A percentile compares a stretch with the other conserved stretches of the same genome.
Evolutionary conservation across 139 green algal species (phyloP).

Genomic region (Picochlorum sp.): DNA sequence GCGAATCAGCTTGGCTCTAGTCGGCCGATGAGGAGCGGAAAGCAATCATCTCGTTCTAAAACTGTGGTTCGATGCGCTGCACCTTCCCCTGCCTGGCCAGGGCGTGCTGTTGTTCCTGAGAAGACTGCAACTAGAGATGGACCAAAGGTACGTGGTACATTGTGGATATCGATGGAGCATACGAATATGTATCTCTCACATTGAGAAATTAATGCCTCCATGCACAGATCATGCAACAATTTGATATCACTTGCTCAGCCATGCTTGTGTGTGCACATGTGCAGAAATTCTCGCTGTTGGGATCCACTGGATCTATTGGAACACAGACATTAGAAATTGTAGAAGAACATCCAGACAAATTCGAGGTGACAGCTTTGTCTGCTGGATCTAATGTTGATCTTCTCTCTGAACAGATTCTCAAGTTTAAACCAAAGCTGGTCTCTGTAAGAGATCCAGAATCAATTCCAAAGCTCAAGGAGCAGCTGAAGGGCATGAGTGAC

Average conservation of each 20-base stretch:
- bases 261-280: background rate
- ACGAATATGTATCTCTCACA: background rate
- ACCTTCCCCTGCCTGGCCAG: slow-evolving; percentile 51
- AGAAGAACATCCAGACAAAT: slow-evolving; percentile 86
- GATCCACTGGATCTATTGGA: slow-evolving; percentile 93
- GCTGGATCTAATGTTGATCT: slow-evolving; percentile 90
- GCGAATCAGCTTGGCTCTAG: too few species aligned
- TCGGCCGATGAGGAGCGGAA: too few species aligned
- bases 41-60: too few species aligned
- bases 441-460: slow-evolving; percentile 52
- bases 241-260: too few species aligned
- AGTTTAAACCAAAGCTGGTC: slow-evolving; percentile 87
- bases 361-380: slow-evolving; percentile 84
- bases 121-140: slow-evolving; percentile 14
- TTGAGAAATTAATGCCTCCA: background rate
- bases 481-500: slow-evolving; percentile 36
- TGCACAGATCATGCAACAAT: background rate
- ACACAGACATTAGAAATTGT: slow-evolving; percentile 99
- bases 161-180: background rate
- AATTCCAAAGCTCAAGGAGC: slow-evolving; percentile 44
- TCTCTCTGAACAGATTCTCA: slow-evolving; percentile 68
- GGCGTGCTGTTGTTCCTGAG: slow-evolving; percentile 32
- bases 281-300: slow-evolving; percentile 92
- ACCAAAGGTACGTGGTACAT: slow-evolving; percentile 24
- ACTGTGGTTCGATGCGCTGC: background rate